A percentile compares a stretch with the other conserved stretches of the same genome.
Evolutionary conservation across 2,329 filamentous ascomycete species (phyloP).

Genomic region (Alternaria arbusti): DNA sequence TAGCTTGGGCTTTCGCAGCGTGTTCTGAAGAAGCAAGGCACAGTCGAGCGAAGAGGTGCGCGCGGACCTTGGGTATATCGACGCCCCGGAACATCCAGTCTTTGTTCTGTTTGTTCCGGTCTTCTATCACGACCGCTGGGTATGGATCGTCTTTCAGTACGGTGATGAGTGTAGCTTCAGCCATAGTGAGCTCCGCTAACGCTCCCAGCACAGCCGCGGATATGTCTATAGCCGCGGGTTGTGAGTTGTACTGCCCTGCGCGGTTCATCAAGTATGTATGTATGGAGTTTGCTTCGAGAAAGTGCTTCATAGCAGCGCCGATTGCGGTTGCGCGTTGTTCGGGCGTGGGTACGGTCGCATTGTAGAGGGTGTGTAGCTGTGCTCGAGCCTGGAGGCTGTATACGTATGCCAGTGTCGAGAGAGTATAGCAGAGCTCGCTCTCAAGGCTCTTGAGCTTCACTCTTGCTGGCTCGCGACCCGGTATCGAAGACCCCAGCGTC

Average conservation of each 20-base stretch:
- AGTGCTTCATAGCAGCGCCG: slow-evolving; percentile 74
- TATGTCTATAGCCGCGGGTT: slow-evolving; percentile 50
- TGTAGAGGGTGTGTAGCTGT: slow-evolving; percentile 76
- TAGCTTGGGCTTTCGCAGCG: slow-evolving; percentile 71
- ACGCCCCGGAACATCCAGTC: slow-evolving; percentile 98
- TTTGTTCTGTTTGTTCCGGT: slow-evolving; percentile 79
- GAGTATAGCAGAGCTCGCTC: slow-evolving; percentile 80
- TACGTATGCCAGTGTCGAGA: slow-evolving; percentile 78
- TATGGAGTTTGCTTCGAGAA: slow-evolving; percentile 79
- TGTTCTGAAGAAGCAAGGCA: slow-evolving; percentile 90
- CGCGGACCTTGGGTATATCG: slow-evolving; percentile 85
- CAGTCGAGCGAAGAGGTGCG: slow-evolving; percentile 83
- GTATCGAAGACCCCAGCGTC: slow-evolving; percentile 70
- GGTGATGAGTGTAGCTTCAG: slow-evolving; percentile 87
- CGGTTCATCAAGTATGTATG: slow-evolving; percentile 73
- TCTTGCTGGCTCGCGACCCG: slow-evolving; percentile 66
- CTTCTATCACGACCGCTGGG: slow-evolving; percentile 78
- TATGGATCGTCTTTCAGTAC: slow-evolving; percentile 96
- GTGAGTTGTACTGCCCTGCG: slow-evolving; percentile 51
- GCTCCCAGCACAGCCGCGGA: slow-evolving; percentile 53
- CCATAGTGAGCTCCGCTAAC: slow-evolving; percentile 69
- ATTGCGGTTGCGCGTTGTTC: slow-evolving; percentile 75
- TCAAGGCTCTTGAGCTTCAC: slow-evolving; percentile 75
- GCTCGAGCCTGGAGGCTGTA: slow-evolving; percentile 75
- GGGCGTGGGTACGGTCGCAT: slow-evolving; percentile 58